These are phyloP conservation scores for Calonectria pteridis DNA, from an alignment of 2,329 filamentous ascomycete species.

Conservation along the genomic window DNA sequence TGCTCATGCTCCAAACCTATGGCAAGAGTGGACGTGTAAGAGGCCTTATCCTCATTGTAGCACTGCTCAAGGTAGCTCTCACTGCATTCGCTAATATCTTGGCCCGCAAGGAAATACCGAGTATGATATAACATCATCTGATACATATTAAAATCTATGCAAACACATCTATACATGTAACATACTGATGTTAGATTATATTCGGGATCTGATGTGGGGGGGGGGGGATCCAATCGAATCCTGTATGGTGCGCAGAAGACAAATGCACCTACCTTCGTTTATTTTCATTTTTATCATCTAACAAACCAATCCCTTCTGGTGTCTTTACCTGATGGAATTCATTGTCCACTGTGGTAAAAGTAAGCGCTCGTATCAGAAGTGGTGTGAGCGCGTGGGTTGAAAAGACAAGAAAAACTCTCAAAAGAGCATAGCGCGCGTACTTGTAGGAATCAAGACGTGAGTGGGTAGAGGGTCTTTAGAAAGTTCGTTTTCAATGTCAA, in stretches of 20 bases:
- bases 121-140: not conserved
- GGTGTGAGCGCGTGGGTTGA: not conserved
- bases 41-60: too few species aligned
- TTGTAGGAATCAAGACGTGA: not conserved
- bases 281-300: too few species aligned
- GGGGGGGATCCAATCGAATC: too few species aligned
- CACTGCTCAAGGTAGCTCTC: not conserved
- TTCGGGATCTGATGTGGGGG: too few species aligned
- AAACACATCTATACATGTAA: not conserved
- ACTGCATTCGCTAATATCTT: not conserved
- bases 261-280: too few species aligned
- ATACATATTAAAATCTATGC: not conserved
- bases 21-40: not conserved
- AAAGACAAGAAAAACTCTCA: not conserved
- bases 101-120: not conserved
- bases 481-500: conserved; percentile 5
- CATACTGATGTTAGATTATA: not conserved
- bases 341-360: not conserved
- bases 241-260: too few species aligned
- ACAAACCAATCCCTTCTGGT: not conserved
- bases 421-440: not conserved
- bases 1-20: not conserved
- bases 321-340: not conserved
- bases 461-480: not conserved
- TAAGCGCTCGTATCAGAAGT: not conserved